Base-by-base conservation (phyloP, 495 filamentous ascomycete species). In the Aspergillus conjunctus region DNA sequence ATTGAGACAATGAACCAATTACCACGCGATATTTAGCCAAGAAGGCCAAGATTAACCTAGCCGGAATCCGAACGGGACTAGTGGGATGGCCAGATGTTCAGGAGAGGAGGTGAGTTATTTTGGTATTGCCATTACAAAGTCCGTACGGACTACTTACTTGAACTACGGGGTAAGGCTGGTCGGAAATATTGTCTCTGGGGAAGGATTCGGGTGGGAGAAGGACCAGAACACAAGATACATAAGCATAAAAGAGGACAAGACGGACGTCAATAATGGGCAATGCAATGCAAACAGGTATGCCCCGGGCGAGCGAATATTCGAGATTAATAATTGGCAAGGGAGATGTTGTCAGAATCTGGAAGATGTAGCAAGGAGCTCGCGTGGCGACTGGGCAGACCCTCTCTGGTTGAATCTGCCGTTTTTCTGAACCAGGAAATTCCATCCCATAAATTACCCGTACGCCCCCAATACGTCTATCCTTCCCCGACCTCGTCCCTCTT, bases 31-130 rank as follows among this genome's bases (percentile, higher is more conserved):
- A n/a, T n/a, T 7, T 0, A 18, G 62, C 62, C 62, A 64, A 64
- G 62, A 8, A 22, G 31, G 55, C 62, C 62, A 64, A 64, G 62
- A 56, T 52, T 43, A 52, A 17, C 26, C 52, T 22, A 57, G 48
- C 46, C 30, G 30, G 44, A 58, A 39, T 44, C 54, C 55, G 55
- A 54, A 46, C 33, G 52, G n/a, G 52, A 41, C 52, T 54, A 54
- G 52, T 37, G 32, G 52, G 52, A 15, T 54, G 14, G 34, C 34
- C 34, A 14, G 34, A 17, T n/a, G 43, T 18, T 8, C 0, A 18
- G 15, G 15, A 11, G 17, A 48, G 44, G 44, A 21, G 44, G 44
- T 48, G n/a, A 21, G 10, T 18, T 5, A 11, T 17, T 46, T 9
- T 46, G 44, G 20, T 46, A 20, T 48, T 48, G 5, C 4, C 37